Conservation (phyloP, 208 protist genomes). For the Herpetomonas tarakana region DNA sequence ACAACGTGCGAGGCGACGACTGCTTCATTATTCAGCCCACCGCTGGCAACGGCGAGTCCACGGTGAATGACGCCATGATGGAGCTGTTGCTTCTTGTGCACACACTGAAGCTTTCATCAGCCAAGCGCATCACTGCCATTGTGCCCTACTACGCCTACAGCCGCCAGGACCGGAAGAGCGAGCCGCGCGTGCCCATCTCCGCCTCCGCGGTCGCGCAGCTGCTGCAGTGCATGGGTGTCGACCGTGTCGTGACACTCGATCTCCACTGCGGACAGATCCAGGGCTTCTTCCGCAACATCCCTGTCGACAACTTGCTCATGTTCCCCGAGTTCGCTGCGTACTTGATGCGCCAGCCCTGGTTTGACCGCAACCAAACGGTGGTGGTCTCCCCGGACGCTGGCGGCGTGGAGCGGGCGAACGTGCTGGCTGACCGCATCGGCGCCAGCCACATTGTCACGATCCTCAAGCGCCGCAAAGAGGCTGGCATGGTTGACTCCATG, state of each 20-base stretch:
- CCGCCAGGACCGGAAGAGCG: slow-evolving; percentile 96
- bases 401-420: slow-evolving; percentile 93
- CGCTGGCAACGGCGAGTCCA: slow-evolving; percentile 43
- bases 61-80: slow-evolving; percentile 91
- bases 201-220: slow-evolving; percentile 94
- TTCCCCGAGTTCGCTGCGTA: slow-evolving; percentile 88
- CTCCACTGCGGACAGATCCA: slow-evolving; percentile 95
- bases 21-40: slow-evolving; percentile 96
- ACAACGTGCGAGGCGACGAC: slow-evolving; percentile 95
- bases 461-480: slow-evolving; percentile 89
- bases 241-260: slow-evolving; percentile 94
- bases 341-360: slow-evolving; percentile 79
- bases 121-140: slow-evolving; percentile 94
- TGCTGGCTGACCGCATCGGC: slow-evolving; percentile 81
- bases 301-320: slow-evolving; percentile 94
- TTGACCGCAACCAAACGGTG: slow-evolving; percentile 70
- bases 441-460: slow-evolving; percentile 91
- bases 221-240: slow-evolving; percentile 91
- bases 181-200: slow-evolving; percentile 95
- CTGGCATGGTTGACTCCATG: slow-evolving; percentile 92
- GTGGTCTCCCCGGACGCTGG: slow-evolving; percentile 97
- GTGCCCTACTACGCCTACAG: slow-evolving; percentile 96
- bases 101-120: slow-evolving; percentile 87
- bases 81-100: slow-evolving; percentile 89
- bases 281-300: slow-evolving; percentile 95